A percentile compares a stretch with the other conserved stretches of the same genome.
Evolutionary conservation across 2,329 filamentous ascomycete genomes (phyloP).

Genomic region (Fusarium proliferatum): DNA sequence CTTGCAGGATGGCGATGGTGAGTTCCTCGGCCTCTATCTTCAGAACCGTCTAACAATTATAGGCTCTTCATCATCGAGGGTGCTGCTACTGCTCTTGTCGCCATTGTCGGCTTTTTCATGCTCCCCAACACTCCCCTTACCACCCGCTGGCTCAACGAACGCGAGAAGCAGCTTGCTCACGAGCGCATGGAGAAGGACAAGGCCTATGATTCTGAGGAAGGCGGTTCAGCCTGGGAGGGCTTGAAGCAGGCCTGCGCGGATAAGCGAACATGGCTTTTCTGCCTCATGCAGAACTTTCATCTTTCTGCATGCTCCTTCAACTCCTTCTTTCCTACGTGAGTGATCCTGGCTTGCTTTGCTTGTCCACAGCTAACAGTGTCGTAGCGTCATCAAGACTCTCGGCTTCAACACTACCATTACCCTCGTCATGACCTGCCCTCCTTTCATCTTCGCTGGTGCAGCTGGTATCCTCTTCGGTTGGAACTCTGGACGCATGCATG

Average conservation of each 20-base stretch:
- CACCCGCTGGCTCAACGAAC: slow-evolving; percentile 55
- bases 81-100: slow-evolving; percentile 50
- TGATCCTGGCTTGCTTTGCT: rapidly evolving
- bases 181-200: slow-evolving; percentile 62
- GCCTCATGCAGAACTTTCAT: slow-evolving; percentile 67
- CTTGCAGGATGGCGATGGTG: slow-evolving; percentile 71
- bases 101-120: slow-evolving; percentile 46
- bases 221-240: slow-evolving; percentile 57
- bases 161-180: slow-evolving; percentile 61
- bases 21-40: neutral
- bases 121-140: slow-evolving; percentile 57
- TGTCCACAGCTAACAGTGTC: neutral
- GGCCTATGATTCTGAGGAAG: slow-evolving; percentile 56
- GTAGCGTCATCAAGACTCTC: slow-evolving; percentile 59
- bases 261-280: slow-evolving; percentile 63
- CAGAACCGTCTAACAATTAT: neutral
- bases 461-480: slow-evolving; percentile 60
- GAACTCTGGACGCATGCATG: slow-evolving; percentile 61
- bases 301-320: slow-evolving; percentile 60
- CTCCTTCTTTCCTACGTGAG: slow-evolving; percentile 57
- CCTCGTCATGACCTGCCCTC: slow-evolving; percentile 63
- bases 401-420: slow-evolving; percentile 62
- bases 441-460: slow-evolving; percentile 61
- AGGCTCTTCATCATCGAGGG: slow-evolving; percentile 65
- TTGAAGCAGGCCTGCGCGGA: slow-evolving; percentile 62